Evolutionary conservation across 23 red algal genomes (phyloP).

Genomic region (Gracilariopsis chorda): DNA sequence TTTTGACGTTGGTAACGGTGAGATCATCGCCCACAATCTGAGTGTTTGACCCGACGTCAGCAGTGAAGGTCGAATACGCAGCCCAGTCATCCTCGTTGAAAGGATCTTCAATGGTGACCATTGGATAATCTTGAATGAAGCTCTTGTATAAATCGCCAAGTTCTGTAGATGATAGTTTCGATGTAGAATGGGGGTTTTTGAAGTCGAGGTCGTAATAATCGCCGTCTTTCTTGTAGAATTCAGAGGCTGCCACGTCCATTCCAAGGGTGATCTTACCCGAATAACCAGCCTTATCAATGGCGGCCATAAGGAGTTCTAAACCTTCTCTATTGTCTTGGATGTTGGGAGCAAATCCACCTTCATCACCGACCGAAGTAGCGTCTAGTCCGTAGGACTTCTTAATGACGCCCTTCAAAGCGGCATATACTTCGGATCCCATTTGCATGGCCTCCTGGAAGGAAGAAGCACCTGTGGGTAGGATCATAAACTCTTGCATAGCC

Average conservation of each 20-base stretch:
- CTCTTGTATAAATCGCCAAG: conserved; percentile 78
- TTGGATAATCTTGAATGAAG: conserved; percentile 75
- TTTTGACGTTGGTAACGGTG: conserved; percentile 88
- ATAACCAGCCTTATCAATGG: conserved; percentile 95
- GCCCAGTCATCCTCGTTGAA: conserved; percentile 96
- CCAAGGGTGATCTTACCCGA: conserved; percentile 79
- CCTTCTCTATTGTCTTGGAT: conserved; percentile 89
- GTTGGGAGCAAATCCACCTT: conserved; percentile 98
- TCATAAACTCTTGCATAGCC: conserved; percentile 99
- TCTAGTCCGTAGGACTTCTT: conserved; percentile 93
- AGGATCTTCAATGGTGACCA: conserved; percentile 97
- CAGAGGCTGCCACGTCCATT: conserved; percentile 90
- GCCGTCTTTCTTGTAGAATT: conserved; percentile 85
- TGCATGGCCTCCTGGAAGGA: conserved; percentile 83
- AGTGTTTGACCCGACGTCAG: conserved; percentile 44
- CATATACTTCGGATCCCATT: conserved; percentile 95
- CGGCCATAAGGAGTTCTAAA: conserved; percentile 78
- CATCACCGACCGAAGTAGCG: conserved; percentile 95
- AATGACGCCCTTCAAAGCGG: conserved; percentile 88
- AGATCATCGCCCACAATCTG: conserved; percentile 99
- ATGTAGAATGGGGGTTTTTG: conserved; percentile 69
- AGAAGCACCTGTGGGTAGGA: conserved; percentile 84
- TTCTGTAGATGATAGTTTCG: conserved; percentile 47
- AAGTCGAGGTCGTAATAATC: conserved; percentile 96
- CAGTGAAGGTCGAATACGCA: conserved; percentile 80